Percentiles rank a stretch among this genome's conserved stretches.
These are phyloP conservation scores for Neolentinus lepideus DNA, from an alignment of 1,284 basidiomycete species.

Conservation along the genomic window DNA sequence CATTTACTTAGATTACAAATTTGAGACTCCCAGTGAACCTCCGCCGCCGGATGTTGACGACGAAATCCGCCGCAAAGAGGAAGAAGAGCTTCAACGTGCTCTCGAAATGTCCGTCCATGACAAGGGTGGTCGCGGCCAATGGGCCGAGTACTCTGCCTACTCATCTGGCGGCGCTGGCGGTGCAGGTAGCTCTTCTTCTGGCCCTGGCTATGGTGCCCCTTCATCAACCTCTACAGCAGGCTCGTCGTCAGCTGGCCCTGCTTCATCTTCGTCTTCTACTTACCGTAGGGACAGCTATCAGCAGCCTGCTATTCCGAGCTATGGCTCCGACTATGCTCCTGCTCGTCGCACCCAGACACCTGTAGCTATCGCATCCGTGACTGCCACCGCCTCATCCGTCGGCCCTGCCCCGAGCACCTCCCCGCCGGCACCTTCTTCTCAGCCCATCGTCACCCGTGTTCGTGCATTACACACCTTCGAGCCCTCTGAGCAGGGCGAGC, in stretches of 20 bases:
- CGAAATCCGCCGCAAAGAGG: conserved; percentile 76
- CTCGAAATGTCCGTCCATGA: conserved; percentile 87
- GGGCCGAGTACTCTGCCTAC: conserved; percentile 32
- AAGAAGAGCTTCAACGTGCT: conserved; percentile 88
- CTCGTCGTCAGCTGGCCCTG: conserved; percentile 19
- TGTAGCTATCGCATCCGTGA: conserved; percentile 15
- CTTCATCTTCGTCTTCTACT: conserved; percentile 12
- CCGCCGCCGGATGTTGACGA: conserved; percentile 69
- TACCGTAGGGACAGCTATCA: background rate
- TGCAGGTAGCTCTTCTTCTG: conserved; percentile 16
- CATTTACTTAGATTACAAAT: conserved; percentile 56
- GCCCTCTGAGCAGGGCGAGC: conserved; percentile 85
- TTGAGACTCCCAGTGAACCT: conserved; percentile 57
- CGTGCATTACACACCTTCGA: conserved; percentile 89
- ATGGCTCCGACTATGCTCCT: conserved; percentile 40
- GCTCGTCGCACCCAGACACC: conserved; percentile 26
- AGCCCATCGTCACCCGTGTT: conserved; percentile 70
- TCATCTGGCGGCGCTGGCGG: conserved; percentile 30
- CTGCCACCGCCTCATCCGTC: conserved; percentile 13
- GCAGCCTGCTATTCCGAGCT: conserved; percentile 8
- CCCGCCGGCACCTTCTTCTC: conserved; percentile 25
- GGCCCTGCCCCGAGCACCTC: conserved; percentile 12
- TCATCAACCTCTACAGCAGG: conserved; percentile 17
- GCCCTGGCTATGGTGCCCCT: conserved; percentile 10
- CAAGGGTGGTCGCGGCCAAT: conserved; percentile 67